Evolutionary conservation across 306 rosid species (phyloP), one percentile per base, ranked within the genome.

Genomic region (Elaeagnus macrophylla): DNA sequence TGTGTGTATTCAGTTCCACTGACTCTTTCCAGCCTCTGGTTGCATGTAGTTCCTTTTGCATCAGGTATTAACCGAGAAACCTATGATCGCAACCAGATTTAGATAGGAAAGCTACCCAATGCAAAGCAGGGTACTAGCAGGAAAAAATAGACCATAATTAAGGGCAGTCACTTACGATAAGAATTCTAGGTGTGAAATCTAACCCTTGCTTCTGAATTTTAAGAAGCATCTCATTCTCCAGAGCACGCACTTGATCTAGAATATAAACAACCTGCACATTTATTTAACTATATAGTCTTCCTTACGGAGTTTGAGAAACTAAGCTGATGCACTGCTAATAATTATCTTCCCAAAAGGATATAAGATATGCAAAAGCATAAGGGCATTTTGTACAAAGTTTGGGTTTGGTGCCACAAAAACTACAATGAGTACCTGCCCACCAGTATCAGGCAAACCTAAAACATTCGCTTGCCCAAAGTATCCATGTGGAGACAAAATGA

Each of bases 401-500:
- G 10, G 15, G 25, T 37, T 38, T 14, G 37, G 55, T 50, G 39
- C 39, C 16, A 7, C 36, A 18, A 7, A 61, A 51, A 39, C 48
- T 9, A 37, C 47, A 53, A 59, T 47, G 10, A 65, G 52, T 83
- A 86, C 97, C 95, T 91, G 97, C 19, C 94, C 96, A 42, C 97
- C 97, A n/a, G 96, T 91, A 79, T 91, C 97, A 0, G 95, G 97
- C 74, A 91, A 77, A 65, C 97, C 97, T 43, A 91, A 69, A 50
- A 91, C 97, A 68, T 91, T 91, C 62, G 94, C 96, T 76, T 91
- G 97, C 59, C 94, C 96, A 57, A 86, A 91, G 84, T 72, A 86
- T 45, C 95, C 95, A 52, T 90, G 95, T 15, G 94, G 94, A 69
- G 97, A 91, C 51, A 91, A 70, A 56, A 86, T 80, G 46, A 84